A percentile compares a stretch with the other conserved stretches of the same genome.
Conservation (phyloP, 345 rosid genomes). For the Bruguiera gymnorhiza region DNA sequence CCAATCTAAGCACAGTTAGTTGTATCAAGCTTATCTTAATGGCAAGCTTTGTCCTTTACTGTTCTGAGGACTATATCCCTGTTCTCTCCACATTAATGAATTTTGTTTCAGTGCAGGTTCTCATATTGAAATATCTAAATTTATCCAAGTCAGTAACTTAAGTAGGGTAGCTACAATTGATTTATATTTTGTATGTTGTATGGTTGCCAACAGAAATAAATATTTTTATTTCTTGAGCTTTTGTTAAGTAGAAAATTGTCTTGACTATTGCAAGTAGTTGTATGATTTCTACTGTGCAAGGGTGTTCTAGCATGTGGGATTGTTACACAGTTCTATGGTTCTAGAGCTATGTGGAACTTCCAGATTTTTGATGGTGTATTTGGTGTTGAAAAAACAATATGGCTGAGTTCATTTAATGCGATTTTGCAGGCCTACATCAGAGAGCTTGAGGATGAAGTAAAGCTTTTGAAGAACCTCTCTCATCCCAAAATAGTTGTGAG, state of each 20-base stretch:
- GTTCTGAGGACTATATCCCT: not conserved
- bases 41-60: not conserved
- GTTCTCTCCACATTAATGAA: not conserved
- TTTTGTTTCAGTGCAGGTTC: not conserved
- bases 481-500: slow-evolving; percentile 93
- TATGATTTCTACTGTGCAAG: not conserved
- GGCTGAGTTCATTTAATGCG: slow-evolving; percentile 19
- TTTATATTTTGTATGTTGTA: not conserved
- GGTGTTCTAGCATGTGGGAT: not conserved
- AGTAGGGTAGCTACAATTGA: not conserved
- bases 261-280: not conserved
- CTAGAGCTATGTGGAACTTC: not conserved
- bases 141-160: not conserved
- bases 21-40: not conserved
- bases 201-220: not conserved
- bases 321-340: not conserved
- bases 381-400: not conserved
- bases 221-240: not conserved
- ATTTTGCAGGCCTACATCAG: slow-evolving; percentile 60
- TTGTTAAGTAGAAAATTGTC: not conserved
- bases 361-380: not conserved
- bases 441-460: slow-evolving; percentile 96
- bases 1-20: not conserved
- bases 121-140: not conserved
- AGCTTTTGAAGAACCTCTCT: slow-evolving; percentile 80